Base-by-base conservation (phyloP, 139 green algal species). In the Parachlorella kessleri region DNA sequence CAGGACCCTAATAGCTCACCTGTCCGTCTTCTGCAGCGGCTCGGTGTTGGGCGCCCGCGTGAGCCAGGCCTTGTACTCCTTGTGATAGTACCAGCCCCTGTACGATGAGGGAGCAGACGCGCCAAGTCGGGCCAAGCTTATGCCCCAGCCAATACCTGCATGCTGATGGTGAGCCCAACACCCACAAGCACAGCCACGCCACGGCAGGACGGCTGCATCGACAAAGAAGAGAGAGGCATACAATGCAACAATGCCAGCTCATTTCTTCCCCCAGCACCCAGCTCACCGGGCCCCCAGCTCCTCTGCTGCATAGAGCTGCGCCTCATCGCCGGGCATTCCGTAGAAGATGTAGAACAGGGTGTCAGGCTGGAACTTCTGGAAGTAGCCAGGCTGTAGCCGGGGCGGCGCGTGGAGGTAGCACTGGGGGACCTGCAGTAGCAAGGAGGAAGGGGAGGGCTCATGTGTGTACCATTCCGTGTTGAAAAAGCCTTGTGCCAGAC, bases 331-430 rank as follows among this genome's bases (percentile, higher is more conserved):
- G 8, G 92, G 89, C 83, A 90, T 89, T 65, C 82, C 91, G 85
- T 98, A 98, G 79, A 98, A 99, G 68, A 98, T 94, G 91, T 98
- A 99, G 85, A 99, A 98, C 40, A 99, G 89, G 30, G 96, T 99
- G 72, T 99, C 96, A 74, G 95, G 90, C 86, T 97, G 95, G 81
- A 99, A 98, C 82, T 97, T 97, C 28, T 83, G 77, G 67, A 99
- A 94, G 83, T 97, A 94, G n/a, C 89, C 94, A 0, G 93, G 92
- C 83, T 95, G 84, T 76, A 97, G 80, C 28, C 93, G 85, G 39
- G 93, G 90, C 23, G 92, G 89, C 5, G 85, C 87, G 78, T 94
- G 87, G 72, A 93, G 85, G 85, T 98, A 99, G 84, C 92, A 98
- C 1, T 85, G 72, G 0, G 96, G 96, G 10, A 83, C 78, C 67